A percentile compares a stretch with the other conserved stretches of the same genome.
Conservation (phyloP, 441 rosid genomes). For the Erodium chrysanthum region DNA sequence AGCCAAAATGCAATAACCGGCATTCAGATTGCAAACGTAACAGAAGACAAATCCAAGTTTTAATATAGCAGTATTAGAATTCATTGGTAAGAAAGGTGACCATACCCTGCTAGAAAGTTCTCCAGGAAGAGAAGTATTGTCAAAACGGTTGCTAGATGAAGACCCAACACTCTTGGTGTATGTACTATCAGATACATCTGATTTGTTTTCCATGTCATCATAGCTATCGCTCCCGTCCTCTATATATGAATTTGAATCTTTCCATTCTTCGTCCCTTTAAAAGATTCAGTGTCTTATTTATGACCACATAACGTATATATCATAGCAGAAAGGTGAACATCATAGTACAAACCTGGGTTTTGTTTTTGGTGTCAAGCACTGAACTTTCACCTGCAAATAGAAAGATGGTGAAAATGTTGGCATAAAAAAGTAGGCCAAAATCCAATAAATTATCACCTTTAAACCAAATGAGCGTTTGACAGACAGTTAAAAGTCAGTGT, state of each 20-base stretch:
- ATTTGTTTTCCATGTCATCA: conserved; percentile 24
- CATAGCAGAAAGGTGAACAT: not conserved
- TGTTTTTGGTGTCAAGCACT: conserved; percentile 43
- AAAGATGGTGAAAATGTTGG: not conserved
- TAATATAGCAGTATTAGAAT: not conserved
- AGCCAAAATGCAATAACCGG: not conserved
- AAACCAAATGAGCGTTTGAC: conserved; percentile 3
- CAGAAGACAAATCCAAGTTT: not conserved
- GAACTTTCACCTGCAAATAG: conserved; percentile 38
- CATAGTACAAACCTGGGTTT: conserved; percentile 32
- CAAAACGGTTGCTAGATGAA: conserved; percentile 26
- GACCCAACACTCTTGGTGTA: conserved; percentile 20
- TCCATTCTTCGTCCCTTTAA: conserved; percentile 34
- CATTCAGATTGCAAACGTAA: not conserved
- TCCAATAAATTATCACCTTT: not conserved
- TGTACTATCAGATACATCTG: conserved; percentile 30
- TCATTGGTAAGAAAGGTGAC: conserved; percentile 2
- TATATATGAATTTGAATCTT: conserved; percentile 23
- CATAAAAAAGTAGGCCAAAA: not conserved
- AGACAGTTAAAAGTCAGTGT: not conserved
- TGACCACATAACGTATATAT: conserved; percentile 1
- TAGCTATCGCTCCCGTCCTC: conserved; percentile 21
- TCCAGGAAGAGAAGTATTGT: conserved; percentile 20
- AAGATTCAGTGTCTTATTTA: not conserved
- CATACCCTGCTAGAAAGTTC: conserved; percentile 29